phyloP scores from a whole-genome alignment of 306 rosid species.

The Castanea mollissima region DNA sequence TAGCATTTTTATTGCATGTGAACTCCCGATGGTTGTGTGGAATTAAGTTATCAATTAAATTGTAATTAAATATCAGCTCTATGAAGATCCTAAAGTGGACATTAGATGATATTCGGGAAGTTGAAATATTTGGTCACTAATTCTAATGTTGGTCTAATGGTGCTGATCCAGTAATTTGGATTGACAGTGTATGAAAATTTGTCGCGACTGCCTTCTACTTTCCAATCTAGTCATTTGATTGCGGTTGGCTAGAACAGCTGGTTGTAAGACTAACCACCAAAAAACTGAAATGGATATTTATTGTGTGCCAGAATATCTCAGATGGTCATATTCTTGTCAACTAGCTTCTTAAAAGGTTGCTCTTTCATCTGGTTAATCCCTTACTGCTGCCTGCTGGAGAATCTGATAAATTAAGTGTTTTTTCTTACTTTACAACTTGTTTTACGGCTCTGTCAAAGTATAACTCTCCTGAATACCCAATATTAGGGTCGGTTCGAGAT shows the following conservation, averaged over 20 bases:
- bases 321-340: neutral
- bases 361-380: neutral
- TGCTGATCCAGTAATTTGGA: neutral
- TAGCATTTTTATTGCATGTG: too few species aligned
- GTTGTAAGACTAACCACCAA: neutral
- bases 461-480: conserved; percentile 28
- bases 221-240: neutral
- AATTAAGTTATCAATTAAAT: neutral
- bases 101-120: neutral
- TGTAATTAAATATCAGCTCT: neutral
- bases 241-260: neutral
- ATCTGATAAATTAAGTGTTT: conserved; percentile 4
- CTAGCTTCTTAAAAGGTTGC: neutral
- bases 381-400: neutral
- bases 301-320: neutral
- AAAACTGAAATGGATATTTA: neutral
- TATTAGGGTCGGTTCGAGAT: conserved; percentile 90
- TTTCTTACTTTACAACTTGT: conserved; percentile 12
- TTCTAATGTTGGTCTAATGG: neutral
- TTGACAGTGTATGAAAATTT: neutral
- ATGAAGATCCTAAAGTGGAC: neutral
- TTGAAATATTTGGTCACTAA: neutral
- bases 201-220: neutral
- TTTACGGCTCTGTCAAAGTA: conserved; percentile 7
- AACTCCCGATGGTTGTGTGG: too few species aligned